These are phyloP conservation scores for Keithomyces neogunnii DNA, from an alignment of 2,329 filamentous ascomycete species.

Conservation along the genomic window DNA sequence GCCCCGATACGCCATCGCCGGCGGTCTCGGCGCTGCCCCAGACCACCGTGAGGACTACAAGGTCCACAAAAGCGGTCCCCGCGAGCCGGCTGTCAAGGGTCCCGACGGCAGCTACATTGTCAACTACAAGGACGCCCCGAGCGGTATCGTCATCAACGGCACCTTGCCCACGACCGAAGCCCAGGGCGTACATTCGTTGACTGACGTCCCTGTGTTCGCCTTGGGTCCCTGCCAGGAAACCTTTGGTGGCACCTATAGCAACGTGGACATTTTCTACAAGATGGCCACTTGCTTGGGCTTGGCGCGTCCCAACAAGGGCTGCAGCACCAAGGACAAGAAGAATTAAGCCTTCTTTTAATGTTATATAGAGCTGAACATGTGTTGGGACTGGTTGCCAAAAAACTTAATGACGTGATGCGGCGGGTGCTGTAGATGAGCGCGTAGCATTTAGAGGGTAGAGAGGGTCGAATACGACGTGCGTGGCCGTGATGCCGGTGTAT, in stretches of 20 bases:
- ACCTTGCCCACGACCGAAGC: constrained; percentile 55
- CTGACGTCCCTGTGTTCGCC: constrained; percentile 71
- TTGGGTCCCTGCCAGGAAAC: constrained; percentile 70
- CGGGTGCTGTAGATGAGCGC: neutral
- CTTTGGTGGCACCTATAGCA: constrained; percentile 64
- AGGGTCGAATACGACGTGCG: neutral
- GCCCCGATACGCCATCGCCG: constrained; percentile 71
- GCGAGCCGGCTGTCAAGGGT: constrained; percentile 49
- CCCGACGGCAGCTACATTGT: constrained; percentile 49
- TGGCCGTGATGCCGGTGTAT: neutral
- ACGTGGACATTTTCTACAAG: constrained; percentile 67
- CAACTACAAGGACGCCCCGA: constrained; percentile 56
- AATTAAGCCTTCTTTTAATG: neutral
- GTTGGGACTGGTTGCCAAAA: constrained; percentile 1
- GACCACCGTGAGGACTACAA: constrained; percentile 71
- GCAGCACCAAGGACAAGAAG: constrained; percentile 9
- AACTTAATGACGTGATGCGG: constrained; percentile 8
- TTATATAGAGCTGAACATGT: no score
- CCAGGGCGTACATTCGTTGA: constrained; percentile 69
- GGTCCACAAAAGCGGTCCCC: constrained; percentile 58
- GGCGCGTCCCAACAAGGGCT: constrained; percentile 17
- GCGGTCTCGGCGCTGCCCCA: constrained; percentile 62
- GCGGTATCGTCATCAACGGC: constrained; percentile 68
- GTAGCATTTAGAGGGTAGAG: constrained; percentile 1
- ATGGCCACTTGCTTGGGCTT: constrained; percentile 62